Base-by-base conservation (phyloP, 139 green algal species). In the Yamagishiella unicocca region DNA sequence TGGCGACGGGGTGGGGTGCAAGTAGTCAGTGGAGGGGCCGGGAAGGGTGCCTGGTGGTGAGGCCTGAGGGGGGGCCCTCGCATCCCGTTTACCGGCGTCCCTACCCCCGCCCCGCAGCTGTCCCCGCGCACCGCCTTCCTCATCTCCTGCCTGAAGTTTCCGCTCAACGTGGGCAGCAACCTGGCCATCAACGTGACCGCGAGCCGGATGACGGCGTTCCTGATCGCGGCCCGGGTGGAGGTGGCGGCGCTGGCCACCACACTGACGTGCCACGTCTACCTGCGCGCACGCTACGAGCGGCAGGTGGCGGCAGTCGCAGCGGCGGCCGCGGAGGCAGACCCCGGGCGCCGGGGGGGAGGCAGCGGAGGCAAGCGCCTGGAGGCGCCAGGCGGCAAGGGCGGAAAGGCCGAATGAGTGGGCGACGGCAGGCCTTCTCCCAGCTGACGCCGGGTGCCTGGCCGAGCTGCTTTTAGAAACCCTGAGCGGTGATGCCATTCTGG, bases 111-210 rank as follows among this genome's bases (percentile, higher is more conserved):
- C 17, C 9, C n/a, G 45, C 73, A 81, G 73, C 7, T 81, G 33
- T 81, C 75, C 14, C 75, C 50, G 12, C 75, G 50, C 14, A 35
- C 75, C 31, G 75, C 50, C 22, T 38, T 70, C 4, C 53, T 83
- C 9, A 50, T 83, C 43, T 21, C 12, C 75, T 68, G 50, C 14
- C 24, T 53, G 17, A 83, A 83, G 75, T 50, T 83, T 6, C 75
- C 75, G 31, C 50, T 83, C 31, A 68, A 83, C 53, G 33, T 19
- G 22, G 12, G 24, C 21, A 35, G 7, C 17, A 4, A 4, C 3
- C n/a, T 83, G 31, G 24, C 8, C 14, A 6, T 70, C 17, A 50
- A 50, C 19, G 75, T 50, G 2, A 17, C 35, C 8, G 14, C 50
- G 2, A 22, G 35, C 50, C 4, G 31, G 19, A 2, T 33, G 17